phyloP scores from a whole-genome alignment of 306 rosid genomes.

The Lithocarpus polystachyus region DNA sequence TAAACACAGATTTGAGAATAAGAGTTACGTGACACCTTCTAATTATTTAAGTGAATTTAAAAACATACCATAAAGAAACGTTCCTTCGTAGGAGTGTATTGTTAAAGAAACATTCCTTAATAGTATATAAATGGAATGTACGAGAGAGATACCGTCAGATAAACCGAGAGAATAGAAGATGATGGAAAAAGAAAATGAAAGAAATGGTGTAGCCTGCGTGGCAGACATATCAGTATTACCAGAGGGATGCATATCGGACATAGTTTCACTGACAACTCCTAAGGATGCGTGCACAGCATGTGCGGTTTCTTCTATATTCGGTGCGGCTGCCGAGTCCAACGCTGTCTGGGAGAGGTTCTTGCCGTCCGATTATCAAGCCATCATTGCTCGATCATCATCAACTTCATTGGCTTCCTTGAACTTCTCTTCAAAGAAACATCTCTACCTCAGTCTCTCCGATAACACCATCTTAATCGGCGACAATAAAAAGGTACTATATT shows the following conservation, averaged over 20 bases:
- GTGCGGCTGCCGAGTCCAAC: conserved; percentile 9
- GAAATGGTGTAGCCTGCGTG: no score
- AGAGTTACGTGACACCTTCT: no score
- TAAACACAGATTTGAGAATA: no score
- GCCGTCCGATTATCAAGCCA: not conserved
- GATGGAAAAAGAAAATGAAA: no score
- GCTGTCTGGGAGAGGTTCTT: not conserved
- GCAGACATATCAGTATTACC: conserved; percentile 1
- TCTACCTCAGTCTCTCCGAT: conserved; percentile 5
- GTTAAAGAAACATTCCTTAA: no score
- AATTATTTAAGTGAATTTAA: no score
- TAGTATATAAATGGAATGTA: no score
- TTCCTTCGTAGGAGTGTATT: no score
- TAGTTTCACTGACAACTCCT: conserved; percentile 6
- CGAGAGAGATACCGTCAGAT: no score
- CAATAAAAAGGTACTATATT: no score
- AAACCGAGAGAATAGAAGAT: no score
- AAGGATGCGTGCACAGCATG: conserved; percentile 1
- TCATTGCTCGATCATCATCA: not conserved
- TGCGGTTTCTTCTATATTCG: conserved; percentile 3
- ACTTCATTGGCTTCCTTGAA: not conserved
- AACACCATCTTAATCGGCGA: not conserved
- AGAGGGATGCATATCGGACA: conserved; percentile 14
- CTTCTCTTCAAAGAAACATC: conserved; percentile 6
- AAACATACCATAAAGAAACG: no score